Conservation (phyloP, 2,329 filamentous ascomycete species). For the Fusarium xyrophilum region DNA sequence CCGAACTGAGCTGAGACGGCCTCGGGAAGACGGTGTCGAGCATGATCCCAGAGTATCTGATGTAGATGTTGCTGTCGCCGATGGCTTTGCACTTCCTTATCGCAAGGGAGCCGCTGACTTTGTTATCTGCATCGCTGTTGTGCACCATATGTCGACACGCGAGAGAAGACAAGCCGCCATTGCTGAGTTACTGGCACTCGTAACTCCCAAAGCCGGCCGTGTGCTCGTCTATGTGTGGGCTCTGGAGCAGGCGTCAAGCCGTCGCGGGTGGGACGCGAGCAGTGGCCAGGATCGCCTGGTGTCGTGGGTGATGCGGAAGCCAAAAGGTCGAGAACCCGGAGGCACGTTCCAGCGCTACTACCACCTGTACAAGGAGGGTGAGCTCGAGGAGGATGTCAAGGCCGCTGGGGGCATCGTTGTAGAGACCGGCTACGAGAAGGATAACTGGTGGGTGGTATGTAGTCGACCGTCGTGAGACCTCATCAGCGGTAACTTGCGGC, state of each 20-base stretch:
- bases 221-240: slow-evolving; percentile 94
- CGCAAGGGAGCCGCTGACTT: slow-evolving; percentile 71
- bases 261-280: slow-evolving; percentile 86
- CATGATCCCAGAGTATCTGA: slow-evolving; percentile 44
- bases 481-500: slow-evolving; percentile 7
- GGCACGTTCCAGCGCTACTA: slow-evolving; percentile 89
- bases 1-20: slow-evolving; percentile 38
- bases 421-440: slow-evolving; percentile 89
- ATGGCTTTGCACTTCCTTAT: slow-evolving; percentile 84
- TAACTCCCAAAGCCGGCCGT: slow-evolving; percentile 67
- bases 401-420: slow-evolving; percentile 78
- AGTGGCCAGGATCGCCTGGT: slow-evolving; percentile 92
- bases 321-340: slow-evolving; percentile 46
- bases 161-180: slow-evolving; percentile 77
- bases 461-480: slow-evolving; percentile 39
- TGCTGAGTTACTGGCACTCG: slow-evolving; percentile 70
- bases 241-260: slow-evolving; percentile 85
- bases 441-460: slow-evolving; percentile 95
- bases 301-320: slow-evolving; percentile 78
- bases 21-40: slow-evolving; percentile 19
- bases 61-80: slow-evolving; percentile 77
- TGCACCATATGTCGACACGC: slow-evolving; percentile 88
- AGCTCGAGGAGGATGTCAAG: slow-evolving; percentile 80
- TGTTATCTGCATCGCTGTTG: slow-evolving; percentile 89
- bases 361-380: slow-evolving; percentile 86